Percentiles rank a stretch among this genome's conserved stretches.
phyloP scores from a whole-genome alignment of 2,329 filamentous ascomycete species.

The Monilinia aucupariae region DNA sequence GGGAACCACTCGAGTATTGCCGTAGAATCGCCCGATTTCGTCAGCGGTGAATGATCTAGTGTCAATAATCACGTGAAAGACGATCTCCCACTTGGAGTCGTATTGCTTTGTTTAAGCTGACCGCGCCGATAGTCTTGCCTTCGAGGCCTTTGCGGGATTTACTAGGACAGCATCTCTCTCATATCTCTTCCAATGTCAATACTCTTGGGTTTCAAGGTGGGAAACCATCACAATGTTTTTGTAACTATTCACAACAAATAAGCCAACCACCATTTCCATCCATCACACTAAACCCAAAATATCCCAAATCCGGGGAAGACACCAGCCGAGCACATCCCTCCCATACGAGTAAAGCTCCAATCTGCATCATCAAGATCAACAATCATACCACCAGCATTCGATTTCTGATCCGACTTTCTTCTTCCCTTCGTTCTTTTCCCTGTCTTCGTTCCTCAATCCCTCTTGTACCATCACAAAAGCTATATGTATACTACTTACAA shows the following conservation, averaged over 20 bases:
- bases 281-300: conserved; percentile 5
- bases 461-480: conserved; percentile 8
- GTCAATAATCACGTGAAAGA: neutral
- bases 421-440: neutral
- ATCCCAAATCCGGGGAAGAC: conserved; percentile 14
- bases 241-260: neutral
- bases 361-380: conserved; percentile 4
- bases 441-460: neutral
- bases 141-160: no score
- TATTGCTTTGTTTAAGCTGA: conserved; percentile 11
- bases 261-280: neutral
- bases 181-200: no score
- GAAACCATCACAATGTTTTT: no score
- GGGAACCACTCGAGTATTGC: conserved; percentile 14
- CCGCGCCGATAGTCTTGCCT: no score
- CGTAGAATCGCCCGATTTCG: neutral
- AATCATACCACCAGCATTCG: conserved; percentile 14
- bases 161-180: no score
- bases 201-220: no score
- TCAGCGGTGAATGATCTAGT: neutral
- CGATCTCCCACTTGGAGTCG: neutral
- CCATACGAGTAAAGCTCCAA: conserved; percentile 6
- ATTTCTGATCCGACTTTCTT: conserved; percentile 2
- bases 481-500: conserved; percentile 3
- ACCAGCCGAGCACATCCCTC: conserved; percentile 15